Base-by-base conservation (phyloP, 148 eudicot genomes). In the Talinum fruticosum region DNA sequence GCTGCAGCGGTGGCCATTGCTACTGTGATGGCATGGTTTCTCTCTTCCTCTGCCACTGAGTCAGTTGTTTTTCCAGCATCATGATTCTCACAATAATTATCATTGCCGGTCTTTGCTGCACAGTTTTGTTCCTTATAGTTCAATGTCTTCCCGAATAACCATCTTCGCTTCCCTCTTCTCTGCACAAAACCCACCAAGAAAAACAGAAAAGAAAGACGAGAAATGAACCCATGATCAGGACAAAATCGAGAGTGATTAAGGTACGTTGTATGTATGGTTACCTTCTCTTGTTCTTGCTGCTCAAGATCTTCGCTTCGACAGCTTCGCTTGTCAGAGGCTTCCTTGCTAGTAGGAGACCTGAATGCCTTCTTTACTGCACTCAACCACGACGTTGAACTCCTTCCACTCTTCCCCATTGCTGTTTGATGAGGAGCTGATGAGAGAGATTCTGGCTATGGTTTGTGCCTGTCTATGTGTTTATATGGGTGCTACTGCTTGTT, bases 281-380 rank as follows among this genome's bases (percentile, higher is more conserved):
- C 94, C 92, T 90, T 88, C 65, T 87, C 93, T 73, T 88, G 92
- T 37, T 89, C 90, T 76, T 85, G 88, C 79, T 85, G 88, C 65
- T 88, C 87, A 73, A 81, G 73, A 77, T 81, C 93, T 83, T 90
- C 84, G 41, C 89, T 90, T 75, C 82, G 71, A 75, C 85, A 82
- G 69, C 86, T 90, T 72, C 83, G 73, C 45, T 85, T 82, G 29
- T 81, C 83, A 61, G 59, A 44, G 28, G 28, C 51, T 57, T 82
- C 87, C 72, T 87, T 90, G 13, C 35, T 62, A 18, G 10, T 57
- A 16, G 97, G 94, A 77, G 94, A 89, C 74, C 88, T 83, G 73
- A 92, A 89, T 24, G 89, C 94, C 82, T 86, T 90, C 76, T 85
- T 92, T 62, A 92, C 90, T 12, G 79, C 89, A 80, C 82, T 84